Conservation (phyloP, 2,329 filamentous ascomycete genomes). For the Hypoxylon sp. region DNA sequence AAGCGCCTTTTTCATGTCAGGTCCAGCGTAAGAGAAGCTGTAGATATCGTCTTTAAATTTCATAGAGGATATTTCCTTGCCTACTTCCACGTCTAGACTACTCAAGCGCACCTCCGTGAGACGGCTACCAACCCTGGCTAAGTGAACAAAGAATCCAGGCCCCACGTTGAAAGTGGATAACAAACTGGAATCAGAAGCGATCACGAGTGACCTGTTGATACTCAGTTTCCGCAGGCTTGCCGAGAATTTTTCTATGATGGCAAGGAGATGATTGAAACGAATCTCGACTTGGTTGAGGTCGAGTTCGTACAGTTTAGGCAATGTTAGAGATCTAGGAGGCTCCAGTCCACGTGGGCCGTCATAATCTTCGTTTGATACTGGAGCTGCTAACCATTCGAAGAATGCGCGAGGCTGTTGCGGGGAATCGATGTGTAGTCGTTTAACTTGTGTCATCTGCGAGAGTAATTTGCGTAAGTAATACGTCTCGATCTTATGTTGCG, state of each 20-base stretch:
- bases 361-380: conserved; percentile 4
- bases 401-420: conserved; percentile 5
- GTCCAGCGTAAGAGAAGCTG: conserved; percentile 29
- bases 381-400: conserved; percentile 28
- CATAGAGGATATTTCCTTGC: background rate
- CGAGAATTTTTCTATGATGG: conserved; percentile 29
- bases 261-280: conserved; percentile 1
- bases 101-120: conserved; percentile 16
- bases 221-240: conserved; percentile 25
- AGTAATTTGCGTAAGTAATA: conserved; percentile 34
- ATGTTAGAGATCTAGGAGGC: conserved; percentile 21
- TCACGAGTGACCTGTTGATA: background rate
- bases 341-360: conserved; percentile 8
- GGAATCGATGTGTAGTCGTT: conserved; percentile 3
- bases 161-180: background rate
- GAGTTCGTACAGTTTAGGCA: conserved; percentile 26
- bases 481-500: background rate
- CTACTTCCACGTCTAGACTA: background rate
- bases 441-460: conserved; percentile 15
- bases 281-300: conserved; percentile 5
- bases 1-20: conserved; percentile 24
- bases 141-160: conserved; percentile 1
- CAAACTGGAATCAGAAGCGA: background rate
- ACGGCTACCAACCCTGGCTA: conserved; percentile 6
- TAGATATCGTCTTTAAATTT: background rate